phyloP scores from a whole-genome alignment of 1,139 yeast species.

The Candida albicans region DNA sequence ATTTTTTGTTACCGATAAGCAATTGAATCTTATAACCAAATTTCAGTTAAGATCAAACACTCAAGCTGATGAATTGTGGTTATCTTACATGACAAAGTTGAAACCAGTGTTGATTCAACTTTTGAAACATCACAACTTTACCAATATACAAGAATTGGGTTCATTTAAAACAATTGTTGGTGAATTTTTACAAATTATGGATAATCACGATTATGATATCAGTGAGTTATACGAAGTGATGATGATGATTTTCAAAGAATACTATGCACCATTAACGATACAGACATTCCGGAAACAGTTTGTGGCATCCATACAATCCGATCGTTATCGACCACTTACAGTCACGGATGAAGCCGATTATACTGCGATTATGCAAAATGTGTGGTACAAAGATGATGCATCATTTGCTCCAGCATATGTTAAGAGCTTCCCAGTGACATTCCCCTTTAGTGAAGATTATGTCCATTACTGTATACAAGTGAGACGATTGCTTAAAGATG shows the following conservation, averaged over 20 bases:
- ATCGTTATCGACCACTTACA: constrained; percentile 85
- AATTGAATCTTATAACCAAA: constrained; percentile 57
- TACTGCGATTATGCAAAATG: constrained; percentile 58
- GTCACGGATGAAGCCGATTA: constrained; percentile 62
- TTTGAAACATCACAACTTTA: constrained; percentile 30
- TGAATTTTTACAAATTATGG: constrained; percentile 73
- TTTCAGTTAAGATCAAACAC: constrained; percentile 54
- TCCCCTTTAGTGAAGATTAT: constrained; percentile 88
- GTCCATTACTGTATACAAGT: constrained; percentile 81
- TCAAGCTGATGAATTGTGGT: constrained; percentile 77
- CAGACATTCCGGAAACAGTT: constrained; percentile 64
- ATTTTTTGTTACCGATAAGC: constrained; percentile 73
- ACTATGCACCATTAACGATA: constrained; percentile 58
- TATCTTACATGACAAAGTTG: constrained; percentile 59
- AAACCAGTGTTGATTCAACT: constrained; percentile 51
- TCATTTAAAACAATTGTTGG: constrained; percentile 61
- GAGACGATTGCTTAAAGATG: constrained; percentile 55
- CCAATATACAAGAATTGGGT: constrained; percentile 31
- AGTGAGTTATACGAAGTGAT: constrained; percentile 63
- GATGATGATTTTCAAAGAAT: constrained; percentile 55
- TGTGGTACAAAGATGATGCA: constrained; percentile 69
- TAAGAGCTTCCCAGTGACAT: constrained; percentile 56
- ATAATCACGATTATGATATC: constrained; percentile 64
- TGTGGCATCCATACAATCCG: constrained; percentile 63
- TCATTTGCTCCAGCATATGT: constrained; percentile 41